A percentile compares a stretch with the other conserved stretches of the same genome.
Evolutionary conservation across 345 rosid species (phyloP).

Genomic region (Limnanthes douglasii): DNA sequence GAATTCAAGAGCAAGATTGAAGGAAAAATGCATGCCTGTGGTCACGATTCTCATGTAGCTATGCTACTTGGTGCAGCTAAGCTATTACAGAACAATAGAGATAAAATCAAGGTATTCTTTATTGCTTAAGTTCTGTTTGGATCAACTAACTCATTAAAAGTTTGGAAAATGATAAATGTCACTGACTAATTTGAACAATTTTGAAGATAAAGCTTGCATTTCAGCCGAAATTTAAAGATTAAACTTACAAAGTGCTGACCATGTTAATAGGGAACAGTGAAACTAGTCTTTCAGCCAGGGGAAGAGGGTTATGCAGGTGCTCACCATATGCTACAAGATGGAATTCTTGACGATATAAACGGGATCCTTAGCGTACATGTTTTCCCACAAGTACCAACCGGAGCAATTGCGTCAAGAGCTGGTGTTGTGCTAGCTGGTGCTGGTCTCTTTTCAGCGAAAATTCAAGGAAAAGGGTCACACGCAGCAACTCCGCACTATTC

Average conservation of each 20-base stretch:
- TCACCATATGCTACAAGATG: conserved; percentile 48
- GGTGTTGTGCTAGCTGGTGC: conserved; percentile 53
- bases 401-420: conserved; percentile 36
- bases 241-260: neutral
- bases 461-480: conserved; percentile 51
- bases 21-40: conserved; percentile 75
- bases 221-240: neutral
- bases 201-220: neutral
- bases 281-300: conserved; percentile 71
- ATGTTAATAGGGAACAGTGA: conserved; percentile 41
- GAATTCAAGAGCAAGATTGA: conserved; percentile 48
- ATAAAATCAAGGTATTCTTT: conserved; percentile 30
- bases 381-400: conserved; percentile 29
- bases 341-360: conserved; percentile 31
- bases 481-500: conserved; percentile 36
- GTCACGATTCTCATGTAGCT: conserved; percentile 63
- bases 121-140: neutral
- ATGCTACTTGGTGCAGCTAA: conserved; percentile 77
- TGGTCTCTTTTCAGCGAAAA: conserved; percentile 32
- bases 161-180: neutral
- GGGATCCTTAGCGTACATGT: conserved; percentile 49
- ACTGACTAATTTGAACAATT: neutral
- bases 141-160: neutral
- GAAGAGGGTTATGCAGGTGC: conserved; percentile 69
- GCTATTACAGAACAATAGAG: conserved; percentile 29